Evolutionary conservation across 2,329 filamentous ascomycete species (phyloP).

Genomic region (Zopfia rhizophila): DNA sequence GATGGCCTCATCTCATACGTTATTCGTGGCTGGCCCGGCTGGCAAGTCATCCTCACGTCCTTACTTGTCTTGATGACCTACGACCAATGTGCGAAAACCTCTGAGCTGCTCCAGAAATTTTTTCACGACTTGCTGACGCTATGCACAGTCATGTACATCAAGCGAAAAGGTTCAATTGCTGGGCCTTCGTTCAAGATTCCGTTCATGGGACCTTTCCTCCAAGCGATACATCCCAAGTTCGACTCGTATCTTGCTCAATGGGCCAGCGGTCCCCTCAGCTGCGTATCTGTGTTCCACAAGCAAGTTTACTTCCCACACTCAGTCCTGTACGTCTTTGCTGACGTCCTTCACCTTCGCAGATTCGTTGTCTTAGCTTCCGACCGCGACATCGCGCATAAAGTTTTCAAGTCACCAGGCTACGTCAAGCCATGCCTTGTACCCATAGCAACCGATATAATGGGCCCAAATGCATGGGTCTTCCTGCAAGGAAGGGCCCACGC

Average conservation of each 20-base stretch:
- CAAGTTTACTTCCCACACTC: conserved; percentile 53
- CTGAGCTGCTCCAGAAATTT: too few species aligned
- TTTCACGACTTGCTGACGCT: too few species aligned
- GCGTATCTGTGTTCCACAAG: conserved; percentile 99
- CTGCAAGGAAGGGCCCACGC: conserved; percentile 94
- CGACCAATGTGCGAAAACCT: too few species aligned
- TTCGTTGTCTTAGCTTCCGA: conserved; percentile 97
- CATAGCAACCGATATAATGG: conserved; percentile 90
- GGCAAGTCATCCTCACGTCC: conserved; percentile 69
- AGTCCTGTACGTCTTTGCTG: conserved; percentile 4
- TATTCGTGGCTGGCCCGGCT: conserved; percentile 69
- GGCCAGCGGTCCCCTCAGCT: conserved; percentile 90
- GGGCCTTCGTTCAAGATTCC: conserved; percentile 61
- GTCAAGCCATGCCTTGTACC: conserved; percentile 98
- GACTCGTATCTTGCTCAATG: conserved; percentile 92
- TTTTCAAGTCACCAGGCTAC: conserved; percentile 91
- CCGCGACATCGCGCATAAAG: conserved; percentile 93
- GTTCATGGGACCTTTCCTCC: conserved; percentile 87
- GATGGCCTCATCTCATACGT: too few species aligned
- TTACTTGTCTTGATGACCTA: conserved; percentile 79
- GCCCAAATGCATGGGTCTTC: conserved; percentile 95
- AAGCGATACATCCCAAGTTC: conserved; percentile 93
- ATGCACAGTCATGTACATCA: conserved; percentile 58
- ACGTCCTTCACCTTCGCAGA: conserved; percentile 57
- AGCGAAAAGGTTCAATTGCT: conserved; percentile 58